Evolutionary conservation across 495 filamentous ascomycete genomes (phyloP).

Genomic region (Xylaria venustula): DNA sequence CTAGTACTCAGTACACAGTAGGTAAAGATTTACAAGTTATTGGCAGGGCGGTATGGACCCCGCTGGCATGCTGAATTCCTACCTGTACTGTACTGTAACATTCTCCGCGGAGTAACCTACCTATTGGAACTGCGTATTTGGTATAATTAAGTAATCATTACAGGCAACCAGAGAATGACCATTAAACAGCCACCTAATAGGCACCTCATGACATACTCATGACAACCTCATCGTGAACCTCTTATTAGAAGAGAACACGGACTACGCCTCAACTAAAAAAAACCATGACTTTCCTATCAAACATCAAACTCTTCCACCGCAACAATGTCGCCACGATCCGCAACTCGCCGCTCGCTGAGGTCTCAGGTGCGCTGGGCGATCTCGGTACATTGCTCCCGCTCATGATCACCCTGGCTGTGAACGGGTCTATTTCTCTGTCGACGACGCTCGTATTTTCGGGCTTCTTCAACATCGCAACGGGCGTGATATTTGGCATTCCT

Average conservation of each 20-base stretch:
- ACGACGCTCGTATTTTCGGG: slow-evolving; percentile 87
- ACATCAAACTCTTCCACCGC: slow-evolving; percentile 35
- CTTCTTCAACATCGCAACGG: slow-evolving; percentile 79
- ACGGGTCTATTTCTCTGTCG: slow-evolving; percentile 72
- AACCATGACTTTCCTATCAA: slow-evolving; percentile 22
- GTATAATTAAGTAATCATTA: no score
- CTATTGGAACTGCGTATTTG: no score
- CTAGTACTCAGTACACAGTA: no score
- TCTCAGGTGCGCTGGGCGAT: slow-evolving; percentile 88
- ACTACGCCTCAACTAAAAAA: no score
- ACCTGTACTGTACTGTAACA: no score
- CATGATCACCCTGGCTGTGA: slow-evolving; percentile 75
- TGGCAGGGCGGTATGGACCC: no score
- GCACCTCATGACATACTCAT: not conserved
- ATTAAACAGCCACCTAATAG: no score
- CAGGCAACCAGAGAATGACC: no score
- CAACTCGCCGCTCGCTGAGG: slow-evolving; percentile 65
- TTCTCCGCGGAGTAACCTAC: no score
- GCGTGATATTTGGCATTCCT: slow-evolving; percentile 78
- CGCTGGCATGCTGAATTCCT: no score
- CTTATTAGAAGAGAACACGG: not conserved
- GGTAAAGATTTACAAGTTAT: no score
- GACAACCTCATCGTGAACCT: not conserved
- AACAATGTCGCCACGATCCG: slow-evolving; percentile 48
- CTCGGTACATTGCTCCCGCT: slow-evolving; percentile 88